These are phyloP conservation scores for Mycena amicta DNA, from an alignment of 768 basidiomycete species.

Conservation along the genomic window DNA sequence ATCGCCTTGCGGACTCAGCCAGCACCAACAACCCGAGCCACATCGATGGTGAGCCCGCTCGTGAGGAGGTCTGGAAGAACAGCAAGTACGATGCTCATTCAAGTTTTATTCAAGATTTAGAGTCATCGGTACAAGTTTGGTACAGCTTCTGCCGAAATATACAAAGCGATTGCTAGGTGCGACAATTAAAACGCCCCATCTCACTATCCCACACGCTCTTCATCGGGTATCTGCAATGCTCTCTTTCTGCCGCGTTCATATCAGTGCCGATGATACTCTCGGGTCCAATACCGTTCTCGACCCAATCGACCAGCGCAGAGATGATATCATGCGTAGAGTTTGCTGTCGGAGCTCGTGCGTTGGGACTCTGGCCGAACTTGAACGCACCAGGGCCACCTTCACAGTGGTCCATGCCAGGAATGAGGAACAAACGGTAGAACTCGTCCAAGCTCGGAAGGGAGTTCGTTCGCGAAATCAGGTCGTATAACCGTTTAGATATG, in stretches of 20 bases:
- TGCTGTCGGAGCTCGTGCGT: not conserved
- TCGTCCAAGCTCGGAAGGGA: constrained; percentile 14
- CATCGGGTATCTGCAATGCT: constrained; percentile 8
- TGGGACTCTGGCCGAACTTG: constrained; percentile 14
- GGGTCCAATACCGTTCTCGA: constrained; percentile 7
- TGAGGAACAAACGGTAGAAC: constrained; percentile 28
- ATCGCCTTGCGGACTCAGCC: too few relatives aligned
- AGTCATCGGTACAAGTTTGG: too few relatives aligned
- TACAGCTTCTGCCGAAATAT: too few relatives aligned
- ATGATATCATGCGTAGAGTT: constrained; percentile 3
- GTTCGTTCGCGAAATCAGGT: constrained; percentile 22
- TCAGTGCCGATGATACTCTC: constrained; percentile 4
- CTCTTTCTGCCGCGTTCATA: not conserved
- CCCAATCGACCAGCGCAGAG: constrained; percentile 12
- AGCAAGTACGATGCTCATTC: too few relatives aligned
- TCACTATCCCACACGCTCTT: constrained; percentile 4
- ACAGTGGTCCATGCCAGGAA: constrained; percentile 30
- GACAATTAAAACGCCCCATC: not conserved
- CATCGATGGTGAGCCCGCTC: too few relatives aligned
- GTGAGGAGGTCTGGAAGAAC: too few relatives aligned
- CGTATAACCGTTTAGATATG: constrained; percentile 19
- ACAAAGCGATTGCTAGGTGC: too few relatives aligned
- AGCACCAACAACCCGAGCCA: too few relatives aligned
- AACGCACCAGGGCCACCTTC: constrained; percentile 16
- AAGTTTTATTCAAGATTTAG: too few relatives aligned